phyloP scores from a whole-genome alignment of 108 stramenopile genomes.

The Thalassiosira profunda region DNA sequence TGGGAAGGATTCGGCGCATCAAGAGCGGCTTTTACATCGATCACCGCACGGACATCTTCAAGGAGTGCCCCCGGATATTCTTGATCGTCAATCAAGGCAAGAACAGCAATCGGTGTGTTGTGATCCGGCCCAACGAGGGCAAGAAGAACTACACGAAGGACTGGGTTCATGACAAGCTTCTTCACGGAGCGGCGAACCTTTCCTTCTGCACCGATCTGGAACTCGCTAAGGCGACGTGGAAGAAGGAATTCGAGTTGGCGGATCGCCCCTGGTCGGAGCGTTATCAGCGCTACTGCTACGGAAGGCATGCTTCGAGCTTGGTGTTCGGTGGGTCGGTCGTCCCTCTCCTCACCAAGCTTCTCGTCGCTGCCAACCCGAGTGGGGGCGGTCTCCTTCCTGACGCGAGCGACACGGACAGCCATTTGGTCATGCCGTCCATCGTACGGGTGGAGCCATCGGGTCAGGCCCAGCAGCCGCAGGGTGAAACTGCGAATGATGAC shows the following conservation, averaged over 20 bases:
- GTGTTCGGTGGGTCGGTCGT: slow-evolving; percentile 31
- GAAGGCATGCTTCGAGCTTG: slow-evolving; percentile 1
- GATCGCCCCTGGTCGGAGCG: slow-evolving; percentile 6
- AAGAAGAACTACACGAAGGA: neutral
- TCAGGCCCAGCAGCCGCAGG: neutral
- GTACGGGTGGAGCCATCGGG: slow-evolving; percentile 17
- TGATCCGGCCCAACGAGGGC: slow-evolving; percentile 25
- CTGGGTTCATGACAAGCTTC: neutral
- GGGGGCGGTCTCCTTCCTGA: neutral
- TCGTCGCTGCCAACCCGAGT: neutral
- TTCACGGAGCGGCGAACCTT: neutral
- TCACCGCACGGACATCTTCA: slow-evolving; percentile 9
- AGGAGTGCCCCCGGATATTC: slow-evolving; percentile 18
- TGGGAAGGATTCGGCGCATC: neutral
- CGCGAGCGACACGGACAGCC: neutral
- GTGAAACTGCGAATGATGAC: neutral
- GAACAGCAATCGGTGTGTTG: slow-evolving; percentile 5
- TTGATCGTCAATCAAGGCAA: slow-evolving; percentile 28
- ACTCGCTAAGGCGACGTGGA: slow-evolving; percentile 15
- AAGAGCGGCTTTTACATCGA: slow-evolving; percentile 31
- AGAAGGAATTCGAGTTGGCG: slow-evolving; percentile 27
- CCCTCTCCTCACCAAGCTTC: slow-evolving; percentile 44
- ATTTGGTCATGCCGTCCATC: neutral
- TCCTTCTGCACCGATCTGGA: neutral
- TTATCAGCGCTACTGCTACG: slow-evolving; percentile 26